Percentiles rank a stretch among this genome's conserved stretches.
Conservation (phyloP, 2,329 filamentous ascomycete genomes). For the Ramichloridium luteum region DNA sequence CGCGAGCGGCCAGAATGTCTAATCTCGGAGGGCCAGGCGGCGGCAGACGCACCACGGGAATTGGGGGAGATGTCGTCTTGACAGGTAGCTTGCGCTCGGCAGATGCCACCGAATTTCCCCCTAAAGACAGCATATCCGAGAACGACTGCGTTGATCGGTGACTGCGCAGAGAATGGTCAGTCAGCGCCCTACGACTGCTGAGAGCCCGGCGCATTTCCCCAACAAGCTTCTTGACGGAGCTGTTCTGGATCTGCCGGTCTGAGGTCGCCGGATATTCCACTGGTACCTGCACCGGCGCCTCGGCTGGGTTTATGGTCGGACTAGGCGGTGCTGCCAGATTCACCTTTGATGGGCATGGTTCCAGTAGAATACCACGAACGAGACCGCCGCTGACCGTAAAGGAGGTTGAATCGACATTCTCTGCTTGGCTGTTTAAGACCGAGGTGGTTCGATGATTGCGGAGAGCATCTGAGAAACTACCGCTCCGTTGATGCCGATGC, state of each 20-base stretch:
- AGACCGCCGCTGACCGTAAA: slow-evolving; percentile 68
- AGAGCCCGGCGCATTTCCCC: slow-evolving; percentile 75
- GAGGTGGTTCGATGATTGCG: slow-evolving; percentile 50
- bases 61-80: neutral
- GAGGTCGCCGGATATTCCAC: slow-evolving; percentile 7
- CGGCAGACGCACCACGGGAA: slow-evolving; percentile 6
- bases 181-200: slow-evolving; percentile 37
- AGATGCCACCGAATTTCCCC: neutral
- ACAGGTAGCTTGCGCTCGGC: neutral
- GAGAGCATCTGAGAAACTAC: slow-evolving; percentile 75
- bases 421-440: slow-evolving; percentile 33
- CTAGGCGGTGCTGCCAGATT: slow-evolving; percentile 36
- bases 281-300: slow-evolving; percentile 6
- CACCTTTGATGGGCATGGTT: slow-evolving; percentile 71
- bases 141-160: slow-evolving; percentile 12
- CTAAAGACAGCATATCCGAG: neutral
- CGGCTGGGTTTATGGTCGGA: slow-evolving; percentile 10
- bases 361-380: slow-evolving; percentile 73
- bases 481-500: slow-evolving; percentile 65
- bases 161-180: slow-evolving; percentile 9
- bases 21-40: slow-evolving; percentile 17
- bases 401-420: slow-evolving; percentile 38
- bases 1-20: slow-evolving; percentile 56
- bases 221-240: slow-evolving; percentile 74
- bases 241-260: slow-evolving; percentile 23